These are phyloP conservation scores for Flaveria floridana DNA, from an alignment of 140 eudicot genomes.

Conservation along the genomic window DNA sequence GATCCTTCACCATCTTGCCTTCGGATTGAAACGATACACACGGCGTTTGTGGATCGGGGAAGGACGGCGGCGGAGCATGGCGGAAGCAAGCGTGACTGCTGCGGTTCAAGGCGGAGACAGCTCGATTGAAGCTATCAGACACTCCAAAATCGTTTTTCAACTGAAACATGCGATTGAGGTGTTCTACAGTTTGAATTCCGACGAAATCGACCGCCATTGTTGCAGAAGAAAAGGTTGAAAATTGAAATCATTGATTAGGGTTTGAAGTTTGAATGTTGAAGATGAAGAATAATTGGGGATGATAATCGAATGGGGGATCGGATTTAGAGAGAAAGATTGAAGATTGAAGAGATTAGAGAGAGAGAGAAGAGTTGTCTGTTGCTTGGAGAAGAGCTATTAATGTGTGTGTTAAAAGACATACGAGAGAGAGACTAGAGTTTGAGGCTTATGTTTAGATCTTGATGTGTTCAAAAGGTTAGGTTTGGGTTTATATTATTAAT, in stretches of 20 bases:
- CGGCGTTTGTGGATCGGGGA: constrained; percentile 33
- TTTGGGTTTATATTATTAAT: too few species aligned
- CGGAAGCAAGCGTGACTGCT: constrained; percentile 45
- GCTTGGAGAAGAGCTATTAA: constrained; percentile 39
- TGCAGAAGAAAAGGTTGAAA: neutral
- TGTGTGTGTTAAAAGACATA: too few species aligned
- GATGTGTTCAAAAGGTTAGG: too few species aligned
- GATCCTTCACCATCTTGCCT: neutral
- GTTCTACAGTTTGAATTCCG: constrained; percentile 35
- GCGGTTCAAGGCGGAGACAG: constrained; percentile 41
- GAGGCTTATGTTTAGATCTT: too few species aligned
- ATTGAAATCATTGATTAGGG: neutral
- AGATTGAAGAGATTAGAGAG: constrained; percentile 19
- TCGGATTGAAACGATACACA: constrained; percentile 24
- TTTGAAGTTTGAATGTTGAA: neutral
- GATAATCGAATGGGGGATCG: neutral
- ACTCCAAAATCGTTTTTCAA: constrained; percentile 33
- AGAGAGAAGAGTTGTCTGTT: constrained; percentile 28
- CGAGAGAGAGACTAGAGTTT: too few species aligned
- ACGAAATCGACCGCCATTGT: constrained; percentile 46
- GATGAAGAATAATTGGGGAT: constrained; percentile 24
- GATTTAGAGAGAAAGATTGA: constrained; percentile 23
- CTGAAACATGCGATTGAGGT: constrained; percentile 40
- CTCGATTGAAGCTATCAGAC: constrained; percentile 31
- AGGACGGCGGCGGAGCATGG: constrained; percentile 30